Evolutionary conservation across 2,329 filamentous ascomycete genomes (phyloP), one percentile per base, ranked within the genome.

Genomic region (Capronia americana): DNA sequence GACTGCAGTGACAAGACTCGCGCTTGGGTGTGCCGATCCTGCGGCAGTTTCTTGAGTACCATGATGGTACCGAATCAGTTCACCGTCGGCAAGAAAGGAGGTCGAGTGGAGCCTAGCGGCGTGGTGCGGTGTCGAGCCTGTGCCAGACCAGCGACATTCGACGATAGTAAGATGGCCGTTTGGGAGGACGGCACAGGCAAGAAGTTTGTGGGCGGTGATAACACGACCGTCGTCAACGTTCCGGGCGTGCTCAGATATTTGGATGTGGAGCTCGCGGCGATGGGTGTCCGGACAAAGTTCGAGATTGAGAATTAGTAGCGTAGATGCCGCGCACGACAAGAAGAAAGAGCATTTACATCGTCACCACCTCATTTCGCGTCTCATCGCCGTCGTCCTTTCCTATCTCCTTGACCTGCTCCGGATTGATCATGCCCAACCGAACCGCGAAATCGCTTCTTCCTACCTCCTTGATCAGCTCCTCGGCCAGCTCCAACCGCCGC

Each of bases 251-350:
- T 99, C 78, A 92, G 92, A 80, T 98, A 91, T 82, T 81, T 99
- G 71, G 95, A 99, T 80, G 93, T 97, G 23, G 95, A 99, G 80
- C 82, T 99, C 73, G 92, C 93, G 41, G 93, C 93, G 63, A 99
- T 99, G 95, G 95, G 95, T 61, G 90, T 99, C 61, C 90, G 93
- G 81, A 87, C 99, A 81, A 97, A 92, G 84, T 98, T 97, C 77
- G 90, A 90, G 78, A 90, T 98, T 53, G 82, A 83, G 54, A 82
- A 81, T 23, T 65, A 46, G 38, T 8, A n/a, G 34, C 20, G 7
- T 55, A 54, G 60, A 30, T 24, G 32, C 11, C 11, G 11, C n/a
- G 23, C 10, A 20, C 2, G 20, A 32, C 12, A 34, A 53, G 3
- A 34, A 32, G 30, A 41, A 41, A 59, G 32, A 14, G 26, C 8